Percentiles rank a stretch among this genome's conserved stretches.
Conservation (phyloP, 1,284 basidiomycete species). For the Leccinum huronense region DNA sequence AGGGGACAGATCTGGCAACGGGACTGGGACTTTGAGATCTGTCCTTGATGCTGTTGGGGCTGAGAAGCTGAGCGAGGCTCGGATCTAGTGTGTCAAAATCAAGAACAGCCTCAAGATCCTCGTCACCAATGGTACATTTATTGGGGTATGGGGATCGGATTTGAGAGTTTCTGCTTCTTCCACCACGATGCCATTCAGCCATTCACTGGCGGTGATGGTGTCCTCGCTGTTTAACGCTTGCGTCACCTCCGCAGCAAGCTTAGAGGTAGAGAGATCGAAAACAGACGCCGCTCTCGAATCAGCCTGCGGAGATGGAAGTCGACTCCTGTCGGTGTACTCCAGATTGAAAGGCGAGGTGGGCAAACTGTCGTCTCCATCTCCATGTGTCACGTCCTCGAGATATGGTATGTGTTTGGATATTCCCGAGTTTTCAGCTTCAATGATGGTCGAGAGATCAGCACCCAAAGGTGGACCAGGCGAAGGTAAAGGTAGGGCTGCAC, state of each 20-base stretch:
- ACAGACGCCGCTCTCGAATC: conserved; percentile 43
- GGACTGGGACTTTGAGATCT: conserved; percentile 16
- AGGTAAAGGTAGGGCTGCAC: conserved; percentile 26
- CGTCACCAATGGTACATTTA: conserved; percentile 11
- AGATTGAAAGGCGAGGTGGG: conserved; percentile 25
- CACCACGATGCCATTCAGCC: conserved; percentile 49
- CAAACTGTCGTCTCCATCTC: conserved; percentile 18
- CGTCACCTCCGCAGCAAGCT: conserved; percentile 54
- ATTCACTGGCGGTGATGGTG: conserved; percentile 42
- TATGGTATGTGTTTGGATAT: conserved; percentile 56
- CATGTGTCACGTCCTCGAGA: conserved; percentile 19
- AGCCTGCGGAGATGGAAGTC: conserved; percentile 17
- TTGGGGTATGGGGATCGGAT: conserved; percentile 4
- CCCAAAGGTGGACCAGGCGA: conserved; percentile 28
- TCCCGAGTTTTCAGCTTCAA: conserved; percentile 72
- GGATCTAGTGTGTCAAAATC: conserved; percentile 56
- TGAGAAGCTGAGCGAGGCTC: conserved; percentile 61
- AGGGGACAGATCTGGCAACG: conserved; percentile 16
- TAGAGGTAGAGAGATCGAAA: conserved; percentile 57
- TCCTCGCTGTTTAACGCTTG: conserved; percentile 50
- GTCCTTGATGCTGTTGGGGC: conserved; percentile 43
- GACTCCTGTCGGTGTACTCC: conserved; percentile 19
- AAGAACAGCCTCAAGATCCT: conserved; percentile 43
- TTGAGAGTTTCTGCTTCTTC: conserved; percentile 34
- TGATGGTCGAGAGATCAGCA: conserved; percentile 66